Percentiles rank a stretch among this genome's conserved stretches.
Evolutionary conservation across 2,329 filamentous ascomycete genomes (phyloP).

Genomic region (Arthrobotrys entomopaga): DNA sequence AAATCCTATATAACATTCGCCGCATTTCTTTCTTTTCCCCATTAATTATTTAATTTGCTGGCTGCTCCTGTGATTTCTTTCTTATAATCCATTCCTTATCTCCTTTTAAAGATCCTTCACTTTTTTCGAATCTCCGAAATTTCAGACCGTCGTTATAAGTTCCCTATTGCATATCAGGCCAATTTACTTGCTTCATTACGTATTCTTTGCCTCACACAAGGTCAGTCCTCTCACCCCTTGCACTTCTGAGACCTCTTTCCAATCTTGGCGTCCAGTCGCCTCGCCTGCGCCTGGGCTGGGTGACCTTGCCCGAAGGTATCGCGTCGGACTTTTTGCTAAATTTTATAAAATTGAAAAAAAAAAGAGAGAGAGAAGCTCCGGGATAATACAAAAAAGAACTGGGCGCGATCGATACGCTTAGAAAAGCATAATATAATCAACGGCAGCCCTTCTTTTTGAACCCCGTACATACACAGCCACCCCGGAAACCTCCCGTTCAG

Average conservation of each 20-base stretch:
- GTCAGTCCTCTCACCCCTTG: conserved; percentile 49
- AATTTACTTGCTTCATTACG: conserved; percentile 40
- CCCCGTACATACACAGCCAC: conserved; percentile 8
- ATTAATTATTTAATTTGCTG: too few species aligned
- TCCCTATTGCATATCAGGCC: not conserved
- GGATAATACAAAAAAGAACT: not conserved
- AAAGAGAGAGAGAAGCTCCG: too few species aligned
- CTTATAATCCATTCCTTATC: conserved; percentile 30
- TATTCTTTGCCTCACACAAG: conserved; percentile 50
- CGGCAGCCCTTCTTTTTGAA: conserved; percentile 1
- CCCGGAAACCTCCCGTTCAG: conserved; percentile 12
- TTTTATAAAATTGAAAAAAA: not conserved
- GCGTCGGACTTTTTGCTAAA: too few species aligned
- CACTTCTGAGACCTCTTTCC: conserved; percentile 21
- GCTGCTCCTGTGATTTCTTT: not conserved
- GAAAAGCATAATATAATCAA: not conserved
- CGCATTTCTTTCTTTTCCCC: conserved; percentile 24
- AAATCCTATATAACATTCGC: conserved; percentile 37
- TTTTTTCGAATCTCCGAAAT: conserved; percentile 21
- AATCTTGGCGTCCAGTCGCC: conserved; percentile 34
- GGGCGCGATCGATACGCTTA: not conserved
- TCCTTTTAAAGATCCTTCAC: not conserved
- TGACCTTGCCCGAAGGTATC: too few species aligned
- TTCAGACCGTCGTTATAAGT: conserved; percentile 40
- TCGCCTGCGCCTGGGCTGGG: conserved; percentile 11